Evolutionary conservation across 371 early-diverging fungal genomes (phyloP).

Genomic region (Saksenaea vasiformis): DNA sequence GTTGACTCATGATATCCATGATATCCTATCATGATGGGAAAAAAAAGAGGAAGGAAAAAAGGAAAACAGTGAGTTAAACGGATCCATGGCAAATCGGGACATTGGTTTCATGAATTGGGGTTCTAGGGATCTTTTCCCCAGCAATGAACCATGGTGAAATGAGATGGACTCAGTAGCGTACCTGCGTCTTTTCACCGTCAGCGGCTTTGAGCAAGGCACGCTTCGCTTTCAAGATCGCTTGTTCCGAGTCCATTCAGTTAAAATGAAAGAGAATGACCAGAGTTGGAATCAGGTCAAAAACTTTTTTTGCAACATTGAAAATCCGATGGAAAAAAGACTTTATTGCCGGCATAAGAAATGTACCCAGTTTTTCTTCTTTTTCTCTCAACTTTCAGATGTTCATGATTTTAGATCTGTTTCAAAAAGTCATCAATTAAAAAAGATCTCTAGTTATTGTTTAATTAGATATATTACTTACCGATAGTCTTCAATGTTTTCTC

Average conservation of each 20-base stretch:
- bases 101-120: not conserved
- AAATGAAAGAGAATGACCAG: not conserved
- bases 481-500: slow-evolving; percentile 38
- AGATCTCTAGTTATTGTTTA: not conserved
- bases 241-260: slow-evolving; percentile 10
- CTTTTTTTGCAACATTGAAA: not conserved
- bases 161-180: not conserved
- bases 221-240: slow-evolving; percentile 20
- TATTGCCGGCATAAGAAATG: not conserved
- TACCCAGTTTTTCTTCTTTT: too few relatives aligned
- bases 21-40: slow-evolving; percentile 20
- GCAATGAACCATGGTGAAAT: not conserved
- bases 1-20: slow-evolving; percentile 27
- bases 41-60: not conserved
- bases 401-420: not conserved
- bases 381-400: not conserved
- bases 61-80: not conserved
- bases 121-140: not conserved
- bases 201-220: slow-evolving; percentile 24
- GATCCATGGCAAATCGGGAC: not conserved
- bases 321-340: not conserved
- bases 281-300: not conserved
- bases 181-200: slow-evolving; percentile 16
- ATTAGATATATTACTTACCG: not conserved
- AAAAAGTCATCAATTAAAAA: not conserved